These are phyloP conservation scores for Fusarium sp. DNA, from an alignment of 2,329 filamentous ascomycete genomes.

Conservation along the genomic window DNA sequence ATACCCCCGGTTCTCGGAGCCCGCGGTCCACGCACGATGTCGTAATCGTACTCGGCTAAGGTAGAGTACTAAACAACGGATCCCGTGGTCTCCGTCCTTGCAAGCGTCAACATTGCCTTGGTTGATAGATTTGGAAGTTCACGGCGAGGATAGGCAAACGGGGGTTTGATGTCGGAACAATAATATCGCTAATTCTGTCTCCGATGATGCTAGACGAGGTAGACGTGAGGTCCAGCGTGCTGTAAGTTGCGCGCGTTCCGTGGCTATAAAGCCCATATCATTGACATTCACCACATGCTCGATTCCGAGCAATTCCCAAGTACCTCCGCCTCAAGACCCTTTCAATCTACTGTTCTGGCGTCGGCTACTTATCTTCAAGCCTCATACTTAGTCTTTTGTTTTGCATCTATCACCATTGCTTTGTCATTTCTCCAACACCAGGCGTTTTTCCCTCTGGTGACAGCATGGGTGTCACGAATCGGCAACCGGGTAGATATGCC, in stretches of 20 bases:
- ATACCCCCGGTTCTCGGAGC: no score
- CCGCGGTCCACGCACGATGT: background rate
- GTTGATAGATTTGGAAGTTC: background rate
- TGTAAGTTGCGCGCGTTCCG: background rate
- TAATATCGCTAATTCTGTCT: background rate
- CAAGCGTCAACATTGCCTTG: background rate
- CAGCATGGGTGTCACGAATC: no score
- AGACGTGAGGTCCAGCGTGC: background rate
- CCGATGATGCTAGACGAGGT: background rate
- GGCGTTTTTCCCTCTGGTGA: no score
- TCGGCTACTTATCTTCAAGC: no score
- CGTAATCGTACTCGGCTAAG: background rate
- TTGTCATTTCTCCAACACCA: no score
- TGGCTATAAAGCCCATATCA: background rate
- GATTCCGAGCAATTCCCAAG: no score
- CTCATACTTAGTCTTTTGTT: no score
- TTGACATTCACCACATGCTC: background rate
- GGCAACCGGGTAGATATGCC: no score
- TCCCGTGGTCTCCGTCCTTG: background rate
- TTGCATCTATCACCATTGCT: no score
- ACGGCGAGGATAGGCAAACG: background rate
- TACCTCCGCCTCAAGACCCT: no score
- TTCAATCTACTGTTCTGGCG: no score
- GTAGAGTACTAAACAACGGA: background rate
- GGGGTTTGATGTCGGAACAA: background rate